Conservation (phyloP, 2,329 filamentous ascomycete species). For the Calycina marina region DNA sequence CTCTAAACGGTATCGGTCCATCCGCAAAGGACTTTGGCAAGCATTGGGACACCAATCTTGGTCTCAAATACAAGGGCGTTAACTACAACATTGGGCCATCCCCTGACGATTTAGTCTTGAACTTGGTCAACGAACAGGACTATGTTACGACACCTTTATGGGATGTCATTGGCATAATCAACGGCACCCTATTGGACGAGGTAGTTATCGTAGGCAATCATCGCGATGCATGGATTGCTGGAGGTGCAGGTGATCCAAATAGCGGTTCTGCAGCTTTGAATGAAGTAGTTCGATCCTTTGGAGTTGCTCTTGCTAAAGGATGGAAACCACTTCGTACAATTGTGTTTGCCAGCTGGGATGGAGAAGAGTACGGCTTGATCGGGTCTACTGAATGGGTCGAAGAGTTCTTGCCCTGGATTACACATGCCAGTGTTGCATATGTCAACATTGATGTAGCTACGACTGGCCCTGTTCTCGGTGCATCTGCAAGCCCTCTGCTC, state of each 20-base stretch:
- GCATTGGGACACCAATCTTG: conserved; percentile 48
- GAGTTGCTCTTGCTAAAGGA: conserved; percentile 52
- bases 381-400: conserved; percentile 82
- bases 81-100: conserved; percentile 57
- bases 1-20: conserved; percentile 79
- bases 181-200: conserved; percentile 75
- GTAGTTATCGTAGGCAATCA: conserved; percentile 88
- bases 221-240: conserved; percentile 77
- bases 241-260: conserved; percentile 74
- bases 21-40: conserved; percentile 58
- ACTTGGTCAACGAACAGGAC: conserved; percentile 65
- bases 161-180: conserved; percentile 88
- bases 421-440: conserved; percentile 53
- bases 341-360: conserved; percentile 67
- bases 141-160: conserved; percentile 72
- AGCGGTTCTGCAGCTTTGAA: conserved; percentile 68
- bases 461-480: conserved; percentile 38
- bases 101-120: conserved; percentile 52
- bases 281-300: conserved; percentile 64
- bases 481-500: conserved; percentile 45
- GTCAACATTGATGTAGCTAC: conserved; percentile 67
- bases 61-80: conserved; percentile 49
- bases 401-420: conserved; percentile 65
- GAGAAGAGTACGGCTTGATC: conserved; percentile 65
- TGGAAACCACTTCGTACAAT: conserved; percentile 84